Evolutionary conservation across 257 asterid genomes (phyloP), one percentile per base, ranked within the genome.

Genomic region (Linaria vulgaris): DNA sequence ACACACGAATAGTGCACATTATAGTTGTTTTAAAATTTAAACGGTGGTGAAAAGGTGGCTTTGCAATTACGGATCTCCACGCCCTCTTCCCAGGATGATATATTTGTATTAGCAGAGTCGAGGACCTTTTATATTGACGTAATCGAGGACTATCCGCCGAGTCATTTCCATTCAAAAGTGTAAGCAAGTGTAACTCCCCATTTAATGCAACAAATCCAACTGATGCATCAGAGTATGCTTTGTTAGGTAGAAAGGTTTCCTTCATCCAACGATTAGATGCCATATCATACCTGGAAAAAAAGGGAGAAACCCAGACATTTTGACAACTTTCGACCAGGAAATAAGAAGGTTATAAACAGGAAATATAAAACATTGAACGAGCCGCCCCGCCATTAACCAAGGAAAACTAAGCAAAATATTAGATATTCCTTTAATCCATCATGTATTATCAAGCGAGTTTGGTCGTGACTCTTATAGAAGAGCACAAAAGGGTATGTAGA

Each of bases 151-250:
- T 37, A 56, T 84, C 81, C 20, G 76, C 34, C 34, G 78, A 23
- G 23, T 72, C 78, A 15, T 46, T 53, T 56, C 73, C 80, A 46
- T 24, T 80, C 58, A 80, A 16, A 63, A 70, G 79, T 43, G 78
- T 72, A 23, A 88, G 68, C 41, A 91, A 71, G 75, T 88, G 83
- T 56, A 91, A 85, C 77, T 91, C 90, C 64, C 87, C 86, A 19
- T 85, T 84, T 69, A 88, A 59, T 0, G 88, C 85, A 62, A 82
- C 84, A 67, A 88, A 88, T 27, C 98, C 98, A 23, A 88, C 89
- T 23, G 88, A 72, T 39, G 83, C 56, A 39, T 83, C 81, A 66
- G 80, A 80, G 1, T 79, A 51, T 22, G 67, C 72, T 74, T 76
- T 88, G 66, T 74, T 88, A 0, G 98, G 97, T 44, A 89, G 68